Evolutionary conservation across 306 rosid species (phyloP), one percentile per base, ranked within the genome.

Genomic region (Elaeagnus macrophylla): DNA sequence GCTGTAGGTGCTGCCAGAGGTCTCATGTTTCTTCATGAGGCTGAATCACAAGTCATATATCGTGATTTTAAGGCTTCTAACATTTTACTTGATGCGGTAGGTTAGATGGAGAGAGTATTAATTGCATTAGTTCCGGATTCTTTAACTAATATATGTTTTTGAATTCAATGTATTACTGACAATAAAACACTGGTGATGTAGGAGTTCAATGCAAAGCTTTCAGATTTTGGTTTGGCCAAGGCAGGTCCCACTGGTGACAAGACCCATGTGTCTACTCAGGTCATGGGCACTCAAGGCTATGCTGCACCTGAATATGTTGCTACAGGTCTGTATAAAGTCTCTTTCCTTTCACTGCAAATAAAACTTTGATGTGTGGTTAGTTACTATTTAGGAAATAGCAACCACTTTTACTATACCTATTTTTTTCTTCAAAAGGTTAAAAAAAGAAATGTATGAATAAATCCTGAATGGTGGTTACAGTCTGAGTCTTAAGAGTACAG

Each of bases 231-330:
- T 61, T 68, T 91, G 74, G 99, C 95, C 0, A 91, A 87, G 76
- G 96, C 80, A 1, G 99, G 99, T 58, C 99, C 99, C 17, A 84
- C 95, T 12, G 99, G 99, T 47, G 96, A 87, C 72, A 67, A 80
- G 71, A 91, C 99, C 66, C 99, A 91, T 37, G 99, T 91, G 7
- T 82, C 99, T 57, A 91, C 99, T 47, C 99, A 78, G 73, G 96
- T 87, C 59, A 72, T 91, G 77, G 99, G 99, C 9, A 91, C 99
- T 53, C 93, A 81, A 9, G 96, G 99, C 74, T 91, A 91, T 54
- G 99, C 96, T 1, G 99, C 96, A 48, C 99, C 99, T 10, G 96
- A 91, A 73, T 91, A 91, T 72, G 83, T 91, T 58, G 93, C 99
- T 35, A 91, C 99, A 65, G 99, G 99, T 91, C 12, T 52, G 69